Conservation (phyloP, 108 stramenopile genomes). For the Poteriospumella lacustris region DNA sequence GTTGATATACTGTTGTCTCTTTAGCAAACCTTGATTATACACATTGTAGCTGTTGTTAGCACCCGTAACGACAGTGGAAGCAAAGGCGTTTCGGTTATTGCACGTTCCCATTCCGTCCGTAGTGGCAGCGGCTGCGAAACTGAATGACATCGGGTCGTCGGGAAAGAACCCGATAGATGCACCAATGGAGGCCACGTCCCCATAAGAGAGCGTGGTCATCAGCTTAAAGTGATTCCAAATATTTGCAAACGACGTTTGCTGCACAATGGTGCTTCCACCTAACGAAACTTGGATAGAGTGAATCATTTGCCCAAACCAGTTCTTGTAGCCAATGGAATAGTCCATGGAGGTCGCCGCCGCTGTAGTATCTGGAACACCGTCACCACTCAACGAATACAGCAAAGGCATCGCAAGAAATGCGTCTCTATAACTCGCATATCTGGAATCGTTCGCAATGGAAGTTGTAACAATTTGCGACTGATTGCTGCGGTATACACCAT, state of each 20-base stretch:
- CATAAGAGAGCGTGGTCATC: not conserved
- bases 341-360: not conserved
- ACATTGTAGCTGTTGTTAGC: not conserved
- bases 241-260: not conserved
- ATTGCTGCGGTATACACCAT: not conserved
- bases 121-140: not conserved
- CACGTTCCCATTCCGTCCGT: not conserved
- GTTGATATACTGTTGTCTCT: not conserved
- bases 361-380: not conserved
- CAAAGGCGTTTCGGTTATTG: not conserved
- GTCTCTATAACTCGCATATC: not conserved
- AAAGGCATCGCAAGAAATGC: not conserved
- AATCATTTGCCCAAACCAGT: not conserved
- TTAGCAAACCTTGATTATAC: not conserved
- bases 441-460: not conserved
- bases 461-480: not conserved
- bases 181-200: not conserved
- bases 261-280: not conserved
- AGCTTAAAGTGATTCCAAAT: not conserved
- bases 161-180: not conserved
- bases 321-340: not conserved
- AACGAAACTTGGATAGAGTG: not conserved
- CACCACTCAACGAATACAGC: not conserved
- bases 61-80: not conserved
- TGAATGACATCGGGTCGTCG: not conserved